These are phyloP conservation scores for Paramecium primaurelia DNA, from an alignment of 73 alveolate species.

Conservation along the genomic window DNA sequence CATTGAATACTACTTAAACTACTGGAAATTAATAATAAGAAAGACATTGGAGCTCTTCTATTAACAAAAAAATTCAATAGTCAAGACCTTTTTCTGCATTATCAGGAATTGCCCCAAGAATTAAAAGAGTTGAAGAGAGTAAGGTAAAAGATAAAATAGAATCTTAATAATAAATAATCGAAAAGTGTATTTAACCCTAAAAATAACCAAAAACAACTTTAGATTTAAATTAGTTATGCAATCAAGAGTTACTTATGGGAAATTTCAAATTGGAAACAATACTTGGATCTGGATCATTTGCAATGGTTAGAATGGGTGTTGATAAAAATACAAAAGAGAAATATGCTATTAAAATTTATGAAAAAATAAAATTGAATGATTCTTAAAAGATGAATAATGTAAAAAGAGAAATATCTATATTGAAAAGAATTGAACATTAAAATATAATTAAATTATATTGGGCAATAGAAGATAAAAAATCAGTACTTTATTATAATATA, in stretches of 20 bases:
- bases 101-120: neutral
- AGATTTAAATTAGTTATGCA: neutral
- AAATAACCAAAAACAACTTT: neutral
- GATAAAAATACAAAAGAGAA: constrained; percentile 74
- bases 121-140: neutral
- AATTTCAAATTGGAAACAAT: constrained; percentile 60
- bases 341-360: constrained; percentile 89
- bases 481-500: constrained; percentile 47
- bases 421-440: constrained; percentile 84
- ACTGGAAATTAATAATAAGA: neutral
- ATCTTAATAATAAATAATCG: neutral
- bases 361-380: constrained; percentile 83
- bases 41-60: neutral
- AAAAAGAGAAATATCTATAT: constrained; percentile 80
- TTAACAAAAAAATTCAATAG: neutral
- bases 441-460: constrained; percentile 81
- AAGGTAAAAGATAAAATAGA: neutral
- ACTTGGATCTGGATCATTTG: constrained; percentile 92
- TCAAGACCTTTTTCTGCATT: neutral
- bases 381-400: constrained; percentile 87
- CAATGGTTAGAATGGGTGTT: constrained; percentile 78
- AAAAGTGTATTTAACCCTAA: neutral
- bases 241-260: neutral
- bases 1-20: neutral
- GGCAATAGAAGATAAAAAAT: constrained; percentile 77